Base-by-base conservation (phyloP, 495 filamentous ascomycete genomes). In the Chaetomidium leptoderma region DNA sequence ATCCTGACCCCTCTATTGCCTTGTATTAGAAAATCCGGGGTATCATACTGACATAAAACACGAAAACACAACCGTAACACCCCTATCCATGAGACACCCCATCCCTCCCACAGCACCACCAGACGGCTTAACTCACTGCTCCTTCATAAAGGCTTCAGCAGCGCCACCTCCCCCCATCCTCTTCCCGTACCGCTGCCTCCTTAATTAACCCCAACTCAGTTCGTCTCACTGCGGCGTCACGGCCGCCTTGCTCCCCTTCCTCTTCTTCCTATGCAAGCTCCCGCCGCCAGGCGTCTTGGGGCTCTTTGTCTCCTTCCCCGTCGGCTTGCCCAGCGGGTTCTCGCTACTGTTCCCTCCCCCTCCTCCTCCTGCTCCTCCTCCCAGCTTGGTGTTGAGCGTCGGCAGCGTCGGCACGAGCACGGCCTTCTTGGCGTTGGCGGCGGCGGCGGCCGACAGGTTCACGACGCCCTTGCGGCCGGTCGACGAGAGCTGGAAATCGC, bases 401-500 rank as follows among this genome's bases (percentile, higher is more conserved):
- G 74, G 69, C n/a, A 69, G 58, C 11, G 52, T 40, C 21, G 24
- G 55, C 21, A 50, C 6, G 32, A 42, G 29, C 27, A 42, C 11
- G 17, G 36, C 60, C 21, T 39, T 43, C 36, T 58, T 63, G 24
- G 23, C 7, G 39, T 26, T 46, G 39, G 16, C 17, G 16, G 39
- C 37, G 32, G 44, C 23, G 19, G 43, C 13, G 35, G 49, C 13
- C 13, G 63, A 65, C 6, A 67, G 67, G 62, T 73, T 77, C 32
- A 68, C 72, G 35, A 26, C 47, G 8, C 24, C n/a, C 50, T 76
- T 78, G 19, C 79, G 72, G 3, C 80, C 79, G 4, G 83, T 82
- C 29, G 78, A 85, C 11, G 83, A 83, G 48, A 95, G 77, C 53
- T 87, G 85, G 72, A 96, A 95, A n/a, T 84, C 83, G 21, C 92